Conservation (phyloP, 75 land plant species). For the Selaginella tamariscina region DNA sequence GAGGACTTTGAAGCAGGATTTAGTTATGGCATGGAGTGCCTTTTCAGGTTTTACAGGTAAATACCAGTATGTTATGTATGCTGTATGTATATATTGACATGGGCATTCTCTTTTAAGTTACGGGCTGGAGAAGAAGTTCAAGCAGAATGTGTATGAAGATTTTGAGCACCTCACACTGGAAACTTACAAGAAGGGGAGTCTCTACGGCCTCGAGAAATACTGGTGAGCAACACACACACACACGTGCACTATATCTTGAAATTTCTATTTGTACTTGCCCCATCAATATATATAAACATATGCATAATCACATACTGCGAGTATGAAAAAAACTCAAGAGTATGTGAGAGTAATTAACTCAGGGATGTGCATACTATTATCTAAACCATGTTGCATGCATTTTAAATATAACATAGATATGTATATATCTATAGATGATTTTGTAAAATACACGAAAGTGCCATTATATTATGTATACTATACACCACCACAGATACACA, state of each 20-base stretch:
- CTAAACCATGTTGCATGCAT: neutral
- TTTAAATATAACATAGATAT: neutral
- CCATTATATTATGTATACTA: neutral
- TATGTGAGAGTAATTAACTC: no score
- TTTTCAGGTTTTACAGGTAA: constrained; percentile 98
- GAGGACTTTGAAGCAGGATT: constrained; percentile 87
- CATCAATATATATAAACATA: no score
- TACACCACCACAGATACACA: neutral
- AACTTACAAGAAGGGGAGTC: constrained; percentile 71
- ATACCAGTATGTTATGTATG: neutral
- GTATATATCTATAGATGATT: constrained; percentile 1
- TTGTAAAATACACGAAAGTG: neutral
- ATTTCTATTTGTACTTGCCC: neutral
- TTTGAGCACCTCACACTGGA: constrained; percentile 85
- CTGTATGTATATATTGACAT: neutral
- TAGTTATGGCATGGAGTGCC: constrained; percentile 89
- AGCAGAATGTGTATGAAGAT: constrained; percentile 74
- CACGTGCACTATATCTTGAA: neutral
- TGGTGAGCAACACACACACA: constrained; percentile 36
- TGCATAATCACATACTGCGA: no score
- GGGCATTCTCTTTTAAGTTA: constrained; percentile 37
- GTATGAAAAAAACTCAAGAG: no score
- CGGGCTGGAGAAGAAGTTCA: constrained; percentile 82
- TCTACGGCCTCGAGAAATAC: constrained; percentile 98
- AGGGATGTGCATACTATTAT: no score